Evolutionary conservation across 2,329 filamentous ascomycete genomes (phyloP).

Genomic region (Neofusicoccum umdonicola): DNA sequence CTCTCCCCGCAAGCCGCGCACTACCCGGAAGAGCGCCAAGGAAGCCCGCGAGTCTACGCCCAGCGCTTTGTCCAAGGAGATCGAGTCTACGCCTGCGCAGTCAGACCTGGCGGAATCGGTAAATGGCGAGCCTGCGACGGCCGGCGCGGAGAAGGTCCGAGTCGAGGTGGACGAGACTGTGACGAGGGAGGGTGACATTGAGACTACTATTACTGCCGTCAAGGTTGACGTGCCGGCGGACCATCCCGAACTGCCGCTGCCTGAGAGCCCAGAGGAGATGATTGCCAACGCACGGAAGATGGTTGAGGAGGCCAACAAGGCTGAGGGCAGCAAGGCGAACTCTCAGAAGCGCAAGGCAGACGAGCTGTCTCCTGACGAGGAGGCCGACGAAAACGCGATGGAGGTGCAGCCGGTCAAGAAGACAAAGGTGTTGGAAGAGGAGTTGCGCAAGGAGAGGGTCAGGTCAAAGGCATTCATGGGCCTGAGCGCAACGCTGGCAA

Average conservation of each 20-base stretch:
- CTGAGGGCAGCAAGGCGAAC: conserved; percentile 34
- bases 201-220: conserved; percentile 70
- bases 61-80: conserved; percentile 38
- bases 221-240: conserved; percentile 72
- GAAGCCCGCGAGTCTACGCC: conserved; percentile 41
- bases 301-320: conserved; percentile 69
- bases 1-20: conserved; percentile 55
- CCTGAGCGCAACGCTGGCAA: conserved; percentile 78
- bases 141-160: conserved; percentile 56
- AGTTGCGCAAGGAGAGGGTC: conserved; percentile 81
- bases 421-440: conserved; percentile 67
- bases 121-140: conserved; percentile 41
- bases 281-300: conserved; percentile 83
- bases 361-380: conserved; percentile 59
- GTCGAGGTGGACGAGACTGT: conserved; percentile 68
- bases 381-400: conserved; percentile 39
- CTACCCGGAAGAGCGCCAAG: conserved; percentile 39
- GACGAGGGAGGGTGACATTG: conserved; percentile 57
- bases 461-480: conserved; percentile 82
- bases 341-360: conserved; percentile 44
- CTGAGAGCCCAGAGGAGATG: conserved; percentile 78
- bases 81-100: conserved; percentile 29
- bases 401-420: conserved; percentile 65
- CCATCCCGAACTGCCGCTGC: conserved; percentile 64
- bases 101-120: conserved; percentile 43